Evolutionary conservation across 31 red algal species (phyloP).

Genomic region (Asparagopsis taxiformis): DNA sequence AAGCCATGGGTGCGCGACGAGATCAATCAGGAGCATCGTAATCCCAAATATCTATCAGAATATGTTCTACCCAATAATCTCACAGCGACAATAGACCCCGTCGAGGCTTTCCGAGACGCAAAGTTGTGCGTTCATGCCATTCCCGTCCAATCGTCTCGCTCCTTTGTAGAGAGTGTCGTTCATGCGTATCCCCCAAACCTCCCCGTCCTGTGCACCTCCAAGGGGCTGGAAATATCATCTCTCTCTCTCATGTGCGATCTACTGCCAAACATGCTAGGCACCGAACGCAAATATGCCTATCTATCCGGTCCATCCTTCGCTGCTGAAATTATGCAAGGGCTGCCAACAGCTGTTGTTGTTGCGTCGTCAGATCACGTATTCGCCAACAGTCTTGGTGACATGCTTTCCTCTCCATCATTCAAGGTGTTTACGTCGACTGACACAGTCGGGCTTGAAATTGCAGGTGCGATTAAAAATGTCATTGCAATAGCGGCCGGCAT

Average conservation of each 20-base stretch:
- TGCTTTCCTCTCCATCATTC: conserved; percentile 1
- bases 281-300: conserved; percentile 59
- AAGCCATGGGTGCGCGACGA: conserved; percentile 66
- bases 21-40: conserved; percentile 84
- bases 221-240: conserved; percentile 81
- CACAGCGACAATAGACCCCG: conserved; percentile 60
- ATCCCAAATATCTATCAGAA: conserved; percentile 81
- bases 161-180: conserved; percentile 43
- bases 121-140: conserved; percentile 85
- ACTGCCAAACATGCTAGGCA: conserved; percentile 59
- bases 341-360: neutral
- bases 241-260: conserved; percentile 91
- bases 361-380: neutral
- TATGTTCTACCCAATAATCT: conserved; percentile 66
- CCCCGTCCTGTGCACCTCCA: conserved; percentile 88
- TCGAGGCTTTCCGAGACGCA: conserved; percentile 66
- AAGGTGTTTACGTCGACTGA: neutral
- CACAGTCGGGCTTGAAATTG: neutral
- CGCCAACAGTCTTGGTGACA: neutral
- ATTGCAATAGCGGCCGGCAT: conserved; percentile 10
- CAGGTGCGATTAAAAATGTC: conserved; percentile 11
- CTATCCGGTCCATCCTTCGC: conserved; percentile 97
- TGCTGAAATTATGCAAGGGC: conserved; percentile 64
- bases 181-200: conserved; percentile 32
- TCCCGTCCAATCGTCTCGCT: conserved; percentile 76